phyloP scores from a whole-genome alignment of 148 eudicot genomes.

The Chenopodium album region DNA sequence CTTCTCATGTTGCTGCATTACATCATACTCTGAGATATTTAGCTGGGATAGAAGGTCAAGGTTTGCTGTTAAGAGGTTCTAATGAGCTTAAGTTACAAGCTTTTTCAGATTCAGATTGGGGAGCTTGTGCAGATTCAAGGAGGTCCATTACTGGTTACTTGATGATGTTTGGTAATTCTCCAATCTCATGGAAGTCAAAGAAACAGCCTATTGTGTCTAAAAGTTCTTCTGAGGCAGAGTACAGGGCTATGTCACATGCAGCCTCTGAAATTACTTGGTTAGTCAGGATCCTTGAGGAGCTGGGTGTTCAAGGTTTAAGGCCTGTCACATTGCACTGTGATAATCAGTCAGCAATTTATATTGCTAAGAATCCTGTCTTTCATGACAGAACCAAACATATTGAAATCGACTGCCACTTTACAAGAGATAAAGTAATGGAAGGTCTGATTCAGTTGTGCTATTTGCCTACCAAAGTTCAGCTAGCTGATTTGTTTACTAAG shows the following conservation, averaged over 20 bases:
- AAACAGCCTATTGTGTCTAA: neutral
- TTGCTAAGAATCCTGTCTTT: neutral
- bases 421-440: too few relatives aligned
- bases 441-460: too few relatives aligned
- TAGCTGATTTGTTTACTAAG: neutral
- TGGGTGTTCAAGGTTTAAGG: neutral
- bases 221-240: neutral
- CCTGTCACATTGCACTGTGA: neutral
- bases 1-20: neutral
- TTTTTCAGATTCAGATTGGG: neutral
- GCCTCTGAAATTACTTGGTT: neutral
- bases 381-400: neutral
- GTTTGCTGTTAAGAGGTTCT: neutral
- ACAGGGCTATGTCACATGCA: neutral
- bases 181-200: neutral
- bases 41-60: neutral
- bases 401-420: too few relatives aligned
- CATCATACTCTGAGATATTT: neutral
- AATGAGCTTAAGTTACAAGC: too few relatives aligned
- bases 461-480: neutral
- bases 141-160: neutral
- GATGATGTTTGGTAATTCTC: neutral
- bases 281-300: neutral
- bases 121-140: neutral
- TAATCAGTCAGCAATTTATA: neutral